Conservation (phyloP, 345 rosid species). For the Hibiscus mutabilis region DNA sequence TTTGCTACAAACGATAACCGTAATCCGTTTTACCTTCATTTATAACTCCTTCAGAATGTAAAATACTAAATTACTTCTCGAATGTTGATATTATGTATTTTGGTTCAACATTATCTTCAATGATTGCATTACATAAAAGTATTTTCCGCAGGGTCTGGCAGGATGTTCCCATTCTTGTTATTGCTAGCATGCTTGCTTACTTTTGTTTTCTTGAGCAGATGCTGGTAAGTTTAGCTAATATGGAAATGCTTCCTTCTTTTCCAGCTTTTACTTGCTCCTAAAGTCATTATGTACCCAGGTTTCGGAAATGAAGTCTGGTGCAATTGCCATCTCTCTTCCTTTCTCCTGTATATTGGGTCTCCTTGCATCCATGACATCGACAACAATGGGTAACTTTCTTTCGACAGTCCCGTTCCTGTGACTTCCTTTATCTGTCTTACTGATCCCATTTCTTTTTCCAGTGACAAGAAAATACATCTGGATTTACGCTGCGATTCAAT, state of each 20-base stretch:
- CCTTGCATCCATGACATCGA: conserved; percentile 87
- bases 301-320: conserved; percentile 69
- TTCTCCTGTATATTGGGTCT: conserved; percentile 88
- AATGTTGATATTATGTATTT: background rate
- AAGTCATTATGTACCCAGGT: conserved; percentile 34
- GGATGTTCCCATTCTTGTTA: conserved; percentile 83
- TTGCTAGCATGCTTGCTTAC: conserved; percentile 97
- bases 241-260: background rate
- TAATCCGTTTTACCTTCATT: background rate
- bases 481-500: conserved; percentile 68
- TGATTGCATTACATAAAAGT: background rate
- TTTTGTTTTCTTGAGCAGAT: conserved; percentile 96
- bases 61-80: background rate
- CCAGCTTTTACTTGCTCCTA: conserved; percentile 1
- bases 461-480: conserved; percentile 59
- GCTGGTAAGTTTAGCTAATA: conserved; percentile 46
- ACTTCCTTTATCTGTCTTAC: background rate
- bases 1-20: background rate
- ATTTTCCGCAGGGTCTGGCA: conserved; percentile 75
- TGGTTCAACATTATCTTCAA: background rate
- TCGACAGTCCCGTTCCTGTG: background rate
- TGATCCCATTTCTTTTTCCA: conserved; percentile 20
- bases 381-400: conserved; percentile 66
- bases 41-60: background rate
- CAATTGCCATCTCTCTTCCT: conserved; percentile 89